phyloP scores from a whole-genome alignment of 306 rosid genomes.

The Malus asiatica region DNA sequence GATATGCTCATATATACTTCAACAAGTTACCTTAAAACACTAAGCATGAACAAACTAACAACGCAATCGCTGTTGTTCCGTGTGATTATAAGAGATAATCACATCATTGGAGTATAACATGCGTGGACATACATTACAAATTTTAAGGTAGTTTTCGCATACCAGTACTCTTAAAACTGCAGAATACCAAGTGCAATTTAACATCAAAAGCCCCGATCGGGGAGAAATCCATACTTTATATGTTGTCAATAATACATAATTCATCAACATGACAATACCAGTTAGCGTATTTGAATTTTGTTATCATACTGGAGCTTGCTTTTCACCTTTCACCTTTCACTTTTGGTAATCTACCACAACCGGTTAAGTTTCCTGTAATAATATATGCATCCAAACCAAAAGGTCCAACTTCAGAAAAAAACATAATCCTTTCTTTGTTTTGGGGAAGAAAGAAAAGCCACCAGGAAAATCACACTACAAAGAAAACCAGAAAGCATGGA shows the following conservation, averaged over 20 bases:
- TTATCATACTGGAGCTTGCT: background rate
- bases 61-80: background rate
- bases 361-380: background rate
- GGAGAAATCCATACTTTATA: no score
- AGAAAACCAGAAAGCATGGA: constrained; percentile 4
- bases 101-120: background rate
- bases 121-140: background rate
- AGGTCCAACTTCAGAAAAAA: background rate
- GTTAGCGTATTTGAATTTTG: background rate
- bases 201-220: background rate
- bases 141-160: background rate
- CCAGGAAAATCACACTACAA: background rate
- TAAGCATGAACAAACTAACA: background rate
- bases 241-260: background rate
- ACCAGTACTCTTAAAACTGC: background rate
- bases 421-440: background rate
- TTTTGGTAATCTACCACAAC: background rate
- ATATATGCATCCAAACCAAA: background rate
- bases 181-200: background rate
- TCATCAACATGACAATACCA: background rate
- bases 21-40: background rate
- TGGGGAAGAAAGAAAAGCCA: no score
- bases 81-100: background rate
- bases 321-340: background rate
- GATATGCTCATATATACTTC: background rate